These are phyloP conservation scores for Fulvia fulva DNA, from an alignment of 2,329 filamentous ascomycete species.

Conservation along the genomic window DNA sequence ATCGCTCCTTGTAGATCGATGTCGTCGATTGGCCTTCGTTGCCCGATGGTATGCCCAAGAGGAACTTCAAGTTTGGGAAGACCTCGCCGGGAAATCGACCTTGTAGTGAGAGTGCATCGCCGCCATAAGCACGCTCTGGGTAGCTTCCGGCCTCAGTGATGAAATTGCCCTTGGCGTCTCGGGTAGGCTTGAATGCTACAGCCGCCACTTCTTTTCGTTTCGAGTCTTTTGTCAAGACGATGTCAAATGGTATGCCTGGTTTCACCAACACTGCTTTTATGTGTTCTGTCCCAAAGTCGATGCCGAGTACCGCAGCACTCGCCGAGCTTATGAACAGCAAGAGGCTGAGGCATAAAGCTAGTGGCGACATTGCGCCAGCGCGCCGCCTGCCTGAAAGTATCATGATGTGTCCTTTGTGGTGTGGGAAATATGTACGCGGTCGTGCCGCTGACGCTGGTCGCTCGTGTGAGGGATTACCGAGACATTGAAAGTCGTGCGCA, in stretches of 20 bases:
- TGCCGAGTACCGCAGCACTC: slow-evolving; percentile 70
- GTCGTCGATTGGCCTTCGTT: slow-evolving; percentile 56
- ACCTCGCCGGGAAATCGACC: slow-evolving; percentile 88
- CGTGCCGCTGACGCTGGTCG: not conserved
- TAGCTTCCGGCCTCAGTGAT: slow-evolving; percentile 49
- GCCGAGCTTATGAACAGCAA: slow-evolving; percentile 55
- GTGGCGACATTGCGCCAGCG: slow-evolving; percentile 21
- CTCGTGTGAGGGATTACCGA: not conserved
- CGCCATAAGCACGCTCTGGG: slow-evolving; percentile 87
- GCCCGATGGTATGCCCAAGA: slow-evolving; percentile 64
- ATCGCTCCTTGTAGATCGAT: slow-evolving; percentile 66
- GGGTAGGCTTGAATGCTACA: slow-evolving; percentile 86
- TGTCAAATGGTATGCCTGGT: slow-evolving; percentile 93
- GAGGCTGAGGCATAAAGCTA: slow-evolving; percentile 30
- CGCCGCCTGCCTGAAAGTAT: slow-evolving; percentile 26
- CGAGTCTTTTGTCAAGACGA: slow-evolving; percentile 96
- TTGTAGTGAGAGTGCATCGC: slow-evolving; percentile 81
- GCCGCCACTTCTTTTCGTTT: slow-evolving; percentile 91
- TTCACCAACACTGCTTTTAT: slow-evolving; percentile 96
- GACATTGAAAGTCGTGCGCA: not conserved
- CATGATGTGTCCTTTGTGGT: slow-evolving; percentile 16
- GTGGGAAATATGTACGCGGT: not conserved
- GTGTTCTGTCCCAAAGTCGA: slow-evolving; percentile 94
- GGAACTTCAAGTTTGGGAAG: slow-evolving; percentile 86
- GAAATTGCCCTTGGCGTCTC: slow-evolving; percentile 55